Percentiles rank a stretch among this genome's conserved stretches.
These are phyloP conservation scores for Rhodotorula sp. DNA, from an alignment of 1,284 basidiomycete genomes.

Conservation along the genomic window DNA sequence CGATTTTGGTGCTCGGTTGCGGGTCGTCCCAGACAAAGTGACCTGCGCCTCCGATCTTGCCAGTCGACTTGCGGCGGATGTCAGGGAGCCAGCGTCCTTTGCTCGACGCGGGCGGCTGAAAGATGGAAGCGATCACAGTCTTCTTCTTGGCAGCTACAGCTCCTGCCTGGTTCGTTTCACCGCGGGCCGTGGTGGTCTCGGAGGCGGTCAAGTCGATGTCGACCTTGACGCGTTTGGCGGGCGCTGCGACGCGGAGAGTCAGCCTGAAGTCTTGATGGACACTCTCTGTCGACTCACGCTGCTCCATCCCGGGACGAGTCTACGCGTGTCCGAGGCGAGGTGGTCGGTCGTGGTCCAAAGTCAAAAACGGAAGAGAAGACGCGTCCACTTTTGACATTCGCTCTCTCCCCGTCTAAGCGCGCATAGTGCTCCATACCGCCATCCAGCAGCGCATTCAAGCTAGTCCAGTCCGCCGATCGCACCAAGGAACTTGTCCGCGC, in stretches of 20 bases:
- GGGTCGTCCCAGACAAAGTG: slow-evolving; percentile 26
- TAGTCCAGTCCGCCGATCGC: too few relatives aligned
- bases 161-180: background rate
- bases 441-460: background rate
- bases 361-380: background rate
- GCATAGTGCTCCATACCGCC: background rate
- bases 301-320: background rate
- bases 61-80: slow-evolving; percentile 3
- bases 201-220: slow-evolving; percentile 5
- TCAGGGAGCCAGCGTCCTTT: slow-evolving; percentile 3
- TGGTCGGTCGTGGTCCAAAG: background rate
- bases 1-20: slow-evolving; percentile 16
- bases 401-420: background rate
- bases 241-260: background rate
- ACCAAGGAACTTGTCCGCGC: background rate
- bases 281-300: background rate
- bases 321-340: too few relatives aligned
- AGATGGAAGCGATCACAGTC: slow-evolving; percentile 11
- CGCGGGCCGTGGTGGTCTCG: background rate
- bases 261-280: accelerated
- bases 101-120: background rate
- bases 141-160: background rate
- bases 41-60: background rate
- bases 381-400: background rate
- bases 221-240: slow-evolving; percentile 7